Evolutionary conservation across 345 rosid genomes (phyloP).

Genomic region (Brassica nigra): DNA sequence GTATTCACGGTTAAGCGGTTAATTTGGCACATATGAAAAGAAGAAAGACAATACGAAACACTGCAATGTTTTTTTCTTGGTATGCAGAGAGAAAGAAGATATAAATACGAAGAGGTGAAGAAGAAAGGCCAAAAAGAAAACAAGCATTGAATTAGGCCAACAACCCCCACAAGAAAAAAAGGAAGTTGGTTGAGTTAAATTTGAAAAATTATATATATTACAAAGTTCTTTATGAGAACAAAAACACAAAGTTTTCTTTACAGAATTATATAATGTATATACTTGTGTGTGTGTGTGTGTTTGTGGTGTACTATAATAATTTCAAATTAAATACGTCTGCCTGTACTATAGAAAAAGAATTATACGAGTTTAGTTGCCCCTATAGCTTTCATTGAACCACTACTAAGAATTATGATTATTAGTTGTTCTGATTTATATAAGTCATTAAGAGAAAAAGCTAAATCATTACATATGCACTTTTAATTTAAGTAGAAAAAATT

Average conservation of each 20-base stretch:
- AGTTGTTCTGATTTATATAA: not conserved
- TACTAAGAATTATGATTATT: slow-evolving; percentile 19
- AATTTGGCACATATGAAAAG: slow-evolving; percentile 5
- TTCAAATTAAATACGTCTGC: slow-evolving; percentile 4
- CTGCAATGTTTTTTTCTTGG: slow-evolving; percentile 16
- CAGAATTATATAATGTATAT: not conserved
- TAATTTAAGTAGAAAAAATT: not conserved
- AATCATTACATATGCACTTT: not conserved
- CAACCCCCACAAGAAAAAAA: slow-evolving; percentile 69
- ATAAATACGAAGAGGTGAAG: slow-evolving; percentile 40
- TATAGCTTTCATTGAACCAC: slow-evolving; percentile 17
- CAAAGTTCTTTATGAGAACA: not conserved
- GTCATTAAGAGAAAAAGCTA: slow-evolving; percentile 2
- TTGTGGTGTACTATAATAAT: not conserved
- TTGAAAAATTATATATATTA: slow-evolving; percentile 17
- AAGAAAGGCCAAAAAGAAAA: slow-evolving; percentile 27
- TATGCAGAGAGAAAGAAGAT: slow-evolving; percentile 24
- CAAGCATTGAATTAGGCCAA: slow-evolving; percentile 71
- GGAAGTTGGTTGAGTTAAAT: slow-evolving; percentile 54
- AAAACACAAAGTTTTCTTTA: not conserved
- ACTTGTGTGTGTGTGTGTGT: not conserved
- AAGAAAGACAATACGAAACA: slow-evolving; percentile 25
- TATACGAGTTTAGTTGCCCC: not conserved
- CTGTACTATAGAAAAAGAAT: not conserved
- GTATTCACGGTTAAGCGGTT: slow-evolving; percentile 14